These are phyloP conservation scores for Exsudoporus frostii DNA, from an alignment of 768 basidiomycete genomes.

Conservation along the genomic window DNA sequence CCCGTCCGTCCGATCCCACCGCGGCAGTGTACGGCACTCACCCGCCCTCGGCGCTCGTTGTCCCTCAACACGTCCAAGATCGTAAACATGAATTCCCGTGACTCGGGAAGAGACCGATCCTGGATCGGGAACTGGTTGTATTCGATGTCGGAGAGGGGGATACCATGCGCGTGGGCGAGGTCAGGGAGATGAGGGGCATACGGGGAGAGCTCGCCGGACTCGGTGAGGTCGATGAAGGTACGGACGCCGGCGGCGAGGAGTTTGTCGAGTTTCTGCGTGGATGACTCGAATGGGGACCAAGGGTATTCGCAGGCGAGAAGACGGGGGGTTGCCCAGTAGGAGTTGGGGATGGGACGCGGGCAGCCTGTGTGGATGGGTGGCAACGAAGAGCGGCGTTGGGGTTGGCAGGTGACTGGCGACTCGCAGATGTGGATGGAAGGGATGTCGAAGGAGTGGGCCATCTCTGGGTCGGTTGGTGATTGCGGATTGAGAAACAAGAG, in stretches of 20 bases:
- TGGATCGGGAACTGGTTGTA: conserved; percentile 80
- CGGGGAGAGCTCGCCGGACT: conserved; percentile 68
- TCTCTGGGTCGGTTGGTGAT: conserved; percentile 1
- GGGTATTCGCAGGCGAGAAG: conserved; percentile 83
- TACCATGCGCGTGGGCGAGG: conserved; percentile 53
- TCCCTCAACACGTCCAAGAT: conserved; percentile 60
- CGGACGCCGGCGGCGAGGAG: conserved; percentile 70
- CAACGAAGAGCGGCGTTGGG: conserved; percentile 19
- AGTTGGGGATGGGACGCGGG: conserved; percentile 75
- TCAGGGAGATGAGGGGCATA: conserved; percentile 55
- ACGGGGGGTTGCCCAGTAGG: conserved; percentile 74
- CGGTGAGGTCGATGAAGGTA: conserved; percentile 84
- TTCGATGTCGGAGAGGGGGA: conserved; percentile 54
- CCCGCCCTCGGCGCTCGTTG: conserved; percentile 55
- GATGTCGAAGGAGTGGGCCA: conserved; percentile 4
- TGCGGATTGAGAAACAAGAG: conserved; percentile 1
- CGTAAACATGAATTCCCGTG: conserved; percentile 52
- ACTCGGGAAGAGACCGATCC: conserved; percentile 65
- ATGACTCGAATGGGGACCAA: conserved; percentile 55
- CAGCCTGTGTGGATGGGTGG: conserved; percentile 13
- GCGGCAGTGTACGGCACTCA: conserved; percentile 74
- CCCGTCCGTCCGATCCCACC: conserved; percentile 73
- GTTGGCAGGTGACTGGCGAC: neutral
- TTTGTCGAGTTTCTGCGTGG: conserved; percentile 68
- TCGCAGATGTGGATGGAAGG: conserved; percentile 9